Evolutionary conservation across 2,329 filamentous ascomycete genomes (phyloP).

Genomic region (Ascochyta rabiei): DNA sequence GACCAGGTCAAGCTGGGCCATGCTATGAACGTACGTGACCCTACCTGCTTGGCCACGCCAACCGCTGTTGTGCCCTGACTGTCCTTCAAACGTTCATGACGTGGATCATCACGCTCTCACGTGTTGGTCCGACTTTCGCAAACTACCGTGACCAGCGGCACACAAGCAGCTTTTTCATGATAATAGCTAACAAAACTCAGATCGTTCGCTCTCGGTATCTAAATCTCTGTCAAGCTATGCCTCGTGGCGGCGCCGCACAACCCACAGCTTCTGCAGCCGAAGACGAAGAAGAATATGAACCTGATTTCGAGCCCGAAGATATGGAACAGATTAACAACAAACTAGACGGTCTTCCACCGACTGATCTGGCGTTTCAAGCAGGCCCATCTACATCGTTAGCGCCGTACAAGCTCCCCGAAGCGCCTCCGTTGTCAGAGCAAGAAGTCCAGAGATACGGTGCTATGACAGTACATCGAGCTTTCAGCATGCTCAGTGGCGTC

Average conservation of each 20-base stretch:
- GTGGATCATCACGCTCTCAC: constrained; percentile 6
- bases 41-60: not conserved
- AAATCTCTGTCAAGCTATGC: constrained; percentile 40
- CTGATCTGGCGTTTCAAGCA: constrained; percentile 55
- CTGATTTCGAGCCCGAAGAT: constrained; percentile 80
- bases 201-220: constrained; percentile 52
- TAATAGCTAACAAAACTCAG: constrained; percentile 21
- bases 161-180: not conserved
- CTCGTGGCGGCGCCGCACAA: constrained; percentile 34
- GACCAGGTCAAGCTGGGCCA: constrained; percentile 71
- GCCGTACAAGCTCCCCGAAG: constrained; percentile 79
- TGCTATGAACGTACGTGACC: constrained; percentile 70
- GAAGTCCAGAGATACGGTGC: constrained; percentile 76
- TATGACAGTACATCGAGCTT: constrained; percentile 75
- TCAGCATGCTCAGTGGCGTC: constrained; percentile 75
- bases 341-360: constrained; percentile 70
- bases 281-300: constrained; percentile 90
- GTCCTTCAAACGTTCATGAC: not conserved
- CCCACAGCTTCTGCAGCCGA: constrained; percentile 49
- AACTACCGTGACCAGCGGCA: no score
- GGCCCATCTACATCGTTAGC: constrained; percentile 57
- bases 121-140: not conserved
- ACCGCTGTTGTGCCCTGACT: not conserved
- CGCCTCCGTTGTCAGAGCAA: constrained; percentile 73
- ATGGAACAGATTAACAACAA: constrained; percentile 79